phyloP scores from a whole-genome alignment of 2,329 filamentous ascomycete species.

The Magnaporthiopsis rhizophila region DNA sequence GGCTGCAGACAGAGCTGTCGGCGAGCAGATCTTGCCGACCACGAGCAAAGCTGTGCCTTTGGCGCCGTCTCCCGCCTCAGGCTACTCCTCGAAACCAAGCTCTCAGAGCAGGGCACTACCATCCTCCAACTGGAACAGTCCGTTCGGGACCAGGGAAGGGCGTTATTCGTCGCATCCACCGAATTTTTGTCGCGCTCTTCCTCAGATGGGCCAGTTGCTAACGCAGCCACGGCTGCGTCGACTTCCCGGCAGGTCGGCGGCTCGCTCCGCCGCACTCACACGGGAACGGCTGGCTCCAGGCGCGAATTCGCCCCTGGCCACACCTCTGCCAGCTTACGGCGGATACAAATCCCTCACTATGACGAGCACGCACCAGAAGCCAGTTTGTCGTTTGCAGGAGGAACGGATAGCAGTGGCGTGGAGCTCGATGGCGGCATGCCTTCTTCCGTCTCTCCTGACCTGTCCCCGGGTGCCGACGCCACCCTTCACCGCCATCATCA shows the following conservation, averaged over 20 bases:
- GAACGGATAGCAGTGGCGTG: background rate
- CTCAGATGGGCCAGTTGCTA: background rate
- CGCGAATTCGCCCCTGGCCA: background rate
- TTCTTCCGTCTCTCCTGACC: background rate
- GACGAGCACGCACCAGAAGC: background rate
- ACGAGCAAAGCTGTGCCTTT: constrained; percentile 42
- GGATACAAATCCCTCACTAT: background rate
- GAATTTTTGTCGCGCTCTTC: background rate
- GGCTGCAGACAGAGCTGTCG: constrained; percentile 36
- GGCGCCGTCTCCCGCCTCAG: constrained; percentile 25
- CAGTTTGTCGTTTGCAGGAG: background rate
- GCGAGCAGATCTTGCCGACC: constrained; percentile 33
- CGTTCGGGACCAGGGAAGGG: background rate
- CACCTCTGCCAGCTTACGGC: background rate
- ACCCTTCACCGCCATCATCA: background rate
- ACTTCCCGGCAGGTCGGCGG: background rate
- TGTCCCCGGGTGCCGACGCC: background rate
- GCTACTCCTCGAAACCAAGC: background rate
- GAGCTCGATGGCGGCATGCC: background rate
- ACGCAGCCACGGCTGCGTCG: background rate
- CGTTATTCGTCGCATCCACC: background rate
- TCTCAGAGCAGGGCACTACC: constrained; percentile 12
- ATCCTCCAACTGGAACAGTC: constrained; percentile 5
- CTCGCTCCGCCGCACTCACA: background rate
- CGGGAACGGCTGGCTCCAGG: background rate